These are phyloP conservation scores for Rosa chinensis DNA, from an alignment of 306 rosid genomes.

Conservation along the genomic window DNA sequence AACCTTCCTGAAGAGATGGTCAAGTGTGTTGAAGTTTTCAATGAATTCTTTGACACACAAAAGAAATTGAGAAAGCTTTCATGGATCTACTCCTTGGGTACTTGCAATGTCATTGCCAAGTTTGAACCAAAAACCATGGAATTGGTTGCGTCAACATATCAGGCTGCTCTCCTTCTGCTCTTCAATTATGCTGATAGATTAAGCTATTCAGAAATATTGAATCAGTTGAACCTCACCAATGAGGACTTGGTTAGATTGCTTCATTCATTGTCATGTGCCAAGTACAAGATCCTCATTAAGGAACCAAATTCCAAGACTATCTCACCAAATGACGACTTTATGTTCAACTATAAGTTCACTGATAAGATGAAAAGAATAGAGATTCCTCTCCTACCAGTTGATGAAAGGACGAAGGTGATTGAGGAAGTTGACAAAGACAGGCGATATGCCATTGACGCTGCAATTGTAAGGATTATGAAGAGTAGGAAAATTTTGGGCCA, in stretches of 20 bases:
- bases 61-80: constrained; percentile 48
- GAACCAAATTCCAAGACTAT: constrained; percentile 17
- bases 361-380: constrained; percentile 64
- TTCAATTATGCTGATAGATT: no score
- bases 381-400: constrained; percentile 67
- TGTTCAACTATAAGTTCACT: constrained; percentile 53
- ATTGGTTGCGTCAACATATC: no score
- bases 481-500: constrained; percentile 53
- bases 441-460: constrained; percentile 59
- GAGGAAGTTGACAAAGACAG: constrained; percentile 64
- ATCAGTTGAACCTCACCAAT: constrained; percentile 44
- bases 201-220: no score
- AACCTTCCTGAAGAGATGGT: constrained; percentile 68
- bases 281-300: background rate
- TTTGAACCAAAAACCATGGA: no score
- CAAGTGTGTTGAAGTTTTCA: constrained; percentile 61
- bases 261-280: constrained; percentile 52
- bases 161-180: no score
- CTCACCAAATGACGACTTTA: constrained; percentile 45
- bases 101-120: constrained; percentile 47
- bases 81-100: constrained; percentile 72
- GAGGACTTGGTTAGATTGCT: constrained; percentile 57
- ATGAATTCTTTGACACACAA: constrained; percentile 47
- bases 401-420: constrained; percentile 56
- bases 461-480: constrained; percentile 70